Conservation (phyloP, 306 rosid genomes). For the Echinosophora koreensis region DNA sequence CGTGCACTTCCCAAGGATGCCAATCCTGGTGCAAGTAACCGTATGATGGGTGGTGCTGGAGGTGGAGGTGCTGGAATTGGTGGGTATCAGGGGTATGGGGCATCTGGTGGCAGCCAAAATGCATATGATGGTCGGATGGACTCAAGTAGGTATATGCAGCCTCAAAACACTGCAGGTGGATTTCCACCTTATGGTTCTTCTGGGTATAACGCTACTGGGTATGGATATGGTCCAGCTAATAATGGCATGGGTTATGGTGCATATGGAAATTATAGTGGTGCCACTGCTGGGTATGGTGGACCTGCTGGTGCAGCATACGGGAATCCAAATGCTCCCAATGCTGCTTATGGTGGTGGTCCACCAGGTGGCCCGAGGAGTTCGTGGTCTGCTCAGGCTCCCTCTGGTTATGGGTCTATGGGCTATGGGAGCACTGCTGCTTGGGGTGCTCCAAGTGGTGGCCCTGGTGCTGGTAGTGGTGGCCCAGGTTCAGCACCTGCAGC, state of each 20-base stretch:
- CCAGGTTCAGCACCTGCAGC: constrained; percentile 84
- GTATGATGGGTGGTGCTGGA: constrained; percentile 72
- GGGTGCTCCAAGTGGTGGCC: constrained; percentile 78
- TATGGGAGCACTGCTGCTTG: constrained; percentile 89
- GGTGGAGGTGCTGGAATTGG: constrained; percentile 68
- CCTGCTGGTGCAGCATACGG: constrained; percentile 89
- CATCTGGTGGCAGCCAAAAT: constrained; percentile 87
- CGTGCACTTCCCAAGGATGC: constrained; percentile 99
- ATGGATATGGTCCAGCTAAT: constrained; percentile 92
- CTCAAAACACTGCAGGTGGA: constrained; percentile 85
- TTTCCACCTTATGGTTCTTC: constrained; percentile 92
- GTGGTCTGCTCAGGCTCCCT: constrained; percentile 85
- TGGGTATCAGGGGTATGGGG: constrained; percentile 91
- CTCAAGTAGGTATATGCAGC: constrained; percentile 90
- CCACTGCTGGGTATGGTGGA: constrained; percentile 86
- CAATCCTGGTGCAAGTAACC: constrained; percentile 89
- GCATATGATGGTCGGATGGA: constrained; percentile 91
- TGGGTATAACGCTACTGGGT: constrained; percentile 79
- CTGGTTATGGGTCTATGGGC: constrained; percentile 97
- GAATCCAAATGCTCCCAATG: constrained; percentile 83
- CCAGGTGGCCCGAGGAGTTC: constrained; percentile 92
- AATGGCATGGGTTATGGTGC: constrained; percentile 89
- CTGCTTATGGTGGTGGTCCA: constrained; percentile 85
- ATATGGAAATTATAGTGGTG: constrained; percentile 83
- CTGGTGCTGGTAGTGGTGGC: constrained; percentile 80